Base-by-base conservation (phyloP, 768 basidiomycete genomes). In the Dictyophora rubrovolvata region DNA sequence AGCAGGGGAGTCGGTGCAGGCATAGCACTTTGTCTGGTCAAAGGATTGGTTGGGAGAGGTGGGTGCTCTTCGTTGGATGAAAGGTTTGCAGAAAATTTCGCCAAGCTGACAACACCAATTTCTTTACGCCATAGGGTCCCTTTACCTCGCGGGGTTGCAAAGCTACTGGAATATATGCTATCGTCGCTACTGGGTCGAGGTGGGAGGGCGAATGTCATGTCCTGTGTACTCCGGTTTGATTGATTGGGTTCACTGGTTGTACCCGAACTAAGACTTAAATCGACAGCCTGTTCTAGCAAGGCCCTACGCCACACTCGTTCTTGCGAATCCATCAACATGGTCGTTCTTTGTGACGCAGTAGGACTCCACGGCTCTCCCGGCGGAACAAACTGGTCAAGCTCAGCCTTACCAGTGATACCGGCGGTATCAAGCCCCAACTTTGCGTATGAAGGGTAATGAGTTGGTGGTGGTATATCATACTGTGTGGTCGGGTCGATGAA, bases 401-500 rank as follows among this genome's bases (percentile, higher is more conserved):
- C 28, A 36, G 54, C 42, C 23, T 54, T 60, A 35, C 53, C 53
- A 14, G 36, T 55, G 60, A 65, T 53, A 56, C 62, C 62, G 58
- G 62, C 53, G 42, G 64, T 48, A 50, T 59, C 55, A 60, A 65
- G 37, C 14, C 48, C 35, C 20, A 60, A 23, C 42, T 56, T 35
- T 17, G 20, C 36, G 54, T 55, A 60, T 17, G 52, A 54, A 16
- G 59, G 59, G 22, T 42, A 54, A 47, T 48, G 59, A 35, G 85
- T 81, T 7, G 82, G 85, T 5, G 77, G 83, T 0, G 89, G 89
- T 35, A 91, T 67, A 66, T 92, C 89, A 36, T 92, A 89, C 22
- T 79, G 79, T 65, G 91, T 90, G 22, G 89, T 92, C 11, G 89
- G 89, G 70, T 92, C 89, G 64, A 91, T 83, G 56, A 87, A 76